Evolutionary conservation across 1,139 yeast genomes (phyloP).

Genomic region (Nakaseomyces delphensis): DNA sequence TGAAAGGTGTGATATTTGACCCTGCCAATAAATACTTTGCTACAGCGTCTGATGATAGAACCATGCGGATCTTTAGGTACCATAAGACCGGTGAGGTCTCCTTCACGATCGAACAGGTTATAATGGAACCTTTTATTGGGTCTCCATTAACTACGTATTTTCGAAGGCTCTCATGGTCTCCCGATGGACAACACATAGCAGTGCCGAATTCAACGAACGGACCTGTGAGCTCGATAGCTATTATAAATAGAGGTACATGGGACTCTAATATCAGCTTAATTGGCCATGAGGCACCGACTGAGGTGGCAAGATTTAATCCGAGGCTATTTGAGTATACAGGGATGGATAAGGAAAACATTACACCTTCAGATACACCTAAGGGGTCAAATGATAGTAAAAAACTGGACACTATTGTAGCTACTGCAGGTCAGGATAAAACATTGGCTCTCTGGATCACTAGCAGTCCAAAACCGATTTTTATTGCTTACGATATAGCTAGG

Average conservation of each 20-base stretch:
- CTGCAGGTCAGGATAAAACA: conserved; percentile 73
- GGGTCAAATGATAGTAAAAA: conserved; percentile 13
- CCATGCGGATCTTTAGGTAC: conserved; percentile 78
- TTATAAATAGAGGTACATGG: conserved; percentile 90
- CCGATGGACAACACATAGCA: conserved; percentile 94
- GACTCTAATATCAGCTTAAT: conserved; percentile 76
- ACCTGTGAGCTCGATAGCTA: conserved; percentile 83
- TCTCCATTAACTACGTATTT: conserved; percentile 91
- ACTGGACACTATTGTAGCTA: conserved; percentile 48
- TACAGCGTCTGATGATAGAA: conserved; percentile 91
- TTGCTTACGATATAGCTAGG: conserved; percentile 52
- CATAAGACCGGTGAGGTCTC: conserved; percentile 71
- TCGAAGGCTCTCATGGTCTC: conserved; percentile 92
- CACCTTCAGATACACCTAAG: conserved; percentile 6
- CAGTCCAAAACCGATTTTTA: conserved; percentile 51
- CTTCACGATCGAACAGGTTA: conserved; percentile 76
- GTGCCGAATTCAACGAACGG: conserved; percentile 97
- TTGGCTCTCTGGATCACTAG: conserved; percentile 65
- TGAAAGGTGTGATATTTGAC: conserved; percentile 92
- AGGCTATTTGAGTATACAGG: conserved; percentile 38
- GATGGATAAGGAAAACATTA: conserved; percentile 8
- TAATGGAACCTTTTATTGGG: conserved; percentile 73
- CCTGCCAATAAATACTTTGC: conserved; percentile 98
- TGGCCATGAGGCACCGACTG: conserved; percentile 96
- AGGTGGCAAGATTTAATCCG: conserved; percentile 87